Conservation (phyloP, 1,139 yeast genomes). For the Zygoascus meyerae region DNA sequence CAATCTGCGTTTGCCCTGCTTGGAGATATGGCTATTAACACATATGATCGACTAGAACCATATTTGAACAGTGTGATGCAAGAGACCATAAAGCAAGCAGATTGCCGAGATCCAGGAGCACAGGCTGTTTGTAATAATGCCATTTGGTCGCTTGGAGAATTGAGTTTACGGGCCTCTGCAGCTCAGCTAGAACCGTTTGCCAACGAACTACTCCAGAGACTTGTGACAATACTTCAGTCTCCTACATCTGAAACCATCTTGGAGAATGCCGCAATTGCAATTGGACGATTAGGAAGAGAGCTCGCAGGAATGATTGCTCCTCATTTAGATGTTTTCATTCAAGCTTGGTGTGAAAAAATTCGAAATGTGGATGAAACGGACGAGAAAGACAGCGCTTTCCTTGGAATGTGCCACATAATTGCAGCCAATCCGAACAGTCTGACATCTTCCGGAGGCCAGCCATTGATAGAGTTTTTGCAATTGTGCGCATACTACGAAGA, state of each 20-base stretch:
- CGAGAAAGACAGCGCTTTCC: slow-evolving; percentile 74
- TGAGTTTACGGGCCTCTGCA: slow-evolving; percentile 50
- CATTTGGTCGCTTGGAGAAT: slow-evolving; percentile 89
- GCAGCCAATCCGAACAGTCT: slow-evolving; percentile 62
- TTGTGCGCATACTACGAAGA: slow-evolving; percentile 56
- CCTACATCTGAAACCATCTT: slow-evolving; percentile 48
- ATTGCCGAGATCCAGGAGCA: slow-evolving; percentile 39
- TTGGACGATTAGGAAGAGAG: slow-evolving; percentile 78
- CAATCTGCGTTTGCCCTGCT: slow-evolving; percentile 87
- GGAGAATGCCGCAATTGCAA: slow-evolving; percentile 87
- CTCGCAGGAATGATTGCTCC: slow-evolving; percentile 57
- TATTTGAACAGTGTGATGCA: slow-evolving; percentile 54
- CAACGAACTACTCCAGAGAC: slow-evolving; percentile 49
- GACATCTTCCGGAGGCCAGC: slow-evolving; percentile 39
- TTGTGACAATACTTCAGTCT: slow-evolving; percentile 60
- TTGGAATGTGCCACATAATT: slow-evolving; percentile 68
- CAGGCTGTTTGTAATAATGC: slow-evolving; percentile 67
- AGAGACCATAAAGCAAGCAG: slow-evolving; percentile 54
- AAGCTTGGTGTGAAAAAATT: slow-evolving; percentile 64
- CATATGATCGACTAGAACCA: slow-evolving; percentile 55
- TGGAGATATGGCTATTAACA: slow-evolving; percentile 75
- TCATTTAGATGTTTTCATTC: slow-evolving; percentile 51
- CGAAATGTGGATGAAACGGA: slow-evolving; percentile 62
- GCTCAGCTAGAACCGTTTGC: slow-evolving; percentile 54
- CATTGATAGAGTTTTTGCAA: slow-evolving; percentile 51